Evolutionary conservation across 129 eudicot genomes (phyloP).

Genomic region (Cynara cardunculus): DNA sequence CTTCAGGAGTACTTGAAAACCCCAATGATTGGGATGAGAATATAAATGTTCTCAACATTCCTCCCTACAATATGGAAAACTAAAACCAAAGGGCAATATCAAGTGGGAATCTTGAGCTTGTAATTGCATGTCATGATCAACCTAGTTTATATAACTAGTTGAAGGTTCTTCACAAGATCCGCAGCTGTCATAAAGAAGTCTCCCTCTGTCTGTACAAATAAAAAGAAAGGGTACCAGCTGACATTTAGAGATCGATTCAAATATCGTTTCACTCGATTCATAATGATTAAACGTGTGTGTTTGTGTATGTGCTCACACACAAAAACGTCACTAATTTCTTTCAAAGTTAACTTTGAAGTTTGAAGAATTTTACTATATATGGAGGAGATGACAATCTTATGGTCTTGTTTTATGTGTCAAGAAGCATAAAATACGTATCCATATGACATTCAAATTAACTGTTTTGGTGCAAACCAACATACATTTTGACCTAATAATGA

Average conservation of each 20-base stretch:
- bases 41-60: background rate
- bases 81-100: background rate
- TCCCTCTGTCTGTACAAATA: conserved; percentile 16
- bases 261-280: background rate
- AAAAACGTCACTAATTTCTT: background rate
- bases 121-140: background rate
- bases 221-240: background rate
- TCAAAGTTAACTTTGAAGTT: background rate
- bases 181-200: conserved; percentile 19
- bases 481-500: background rate
- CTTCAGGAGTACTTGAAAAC: background rate
- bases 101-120: background rate
- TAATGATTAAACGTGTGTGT: background rate
- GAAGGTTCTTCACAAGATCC: conserved; percentile 18
- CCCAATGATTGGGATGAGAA: background rate
- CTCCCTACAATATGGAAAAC: background rate
- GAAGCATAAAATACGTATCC: background rate
- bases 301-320: background rate
- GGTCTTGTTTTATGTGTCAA: background rate
- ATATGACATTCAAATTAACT: background rate
- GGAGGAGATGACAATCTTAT: background rate
- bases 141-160: conserved; percentile 10
- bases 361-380: background rate
- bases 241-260: background rate
- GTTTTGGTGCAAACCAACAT: background rate